Conservation (phyloP, 2,329 filamentous ascomycete genomes). For the Hypoxylon sp. region DNA sequence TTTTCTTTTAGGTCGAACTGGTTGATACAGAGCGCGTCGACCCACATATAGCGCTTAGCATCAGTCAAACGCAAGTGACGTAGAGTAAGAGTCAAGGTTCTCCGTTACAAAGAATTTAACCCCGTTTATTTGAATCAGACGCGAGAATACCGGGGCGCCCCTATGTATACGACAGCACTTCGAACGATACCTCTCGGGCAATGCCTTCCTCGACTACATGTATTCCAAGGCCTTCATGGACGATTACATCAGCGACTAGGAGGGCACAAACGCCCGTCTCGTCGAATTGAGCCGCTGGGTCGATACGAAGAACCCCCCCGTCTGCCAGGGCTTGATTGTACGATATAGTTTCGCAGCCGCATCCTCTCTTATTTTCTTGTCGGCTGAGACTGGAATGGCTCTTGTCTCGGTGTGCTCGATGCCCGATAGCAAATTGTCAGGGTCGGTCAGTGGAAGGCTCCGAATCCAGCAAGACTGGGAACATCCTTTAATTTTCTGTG, state of each 20-base stretch:
- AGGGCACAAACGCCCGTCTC: constrained; percentile 20
- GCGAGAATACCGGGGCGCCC: constrained; percentile 27
- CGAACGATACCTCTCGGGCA: constrained; percentile 23
- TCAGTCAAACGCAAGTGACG: constrained; percentile 24
- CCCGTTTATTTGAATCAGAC: constrained; percentile 20
- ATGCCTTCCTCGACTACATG: constrained; percentile 23
- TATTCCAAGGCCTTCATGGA: constrained; percentile 26
- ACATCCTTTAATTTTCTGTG: constrained; percentile 20
- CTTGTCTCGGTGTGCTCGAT: neutral
- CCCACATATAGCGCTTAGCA: constrained; percentile 27
- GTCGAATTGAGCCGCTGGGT: constrained; percentile 11
- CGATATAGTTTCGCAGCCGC: constrained; percentile 21
- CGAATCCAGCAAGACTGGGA: constrained; percentile 29
- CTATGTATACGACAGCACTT: constrained; percentile 36
- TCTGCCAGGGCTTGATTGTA: constrained; percentile 28
- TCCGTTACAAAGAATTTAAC: constrained; percentile 27
- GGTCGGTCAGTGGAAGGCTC: constrained; percentile 11
- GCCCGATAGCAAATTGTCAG: neutral
- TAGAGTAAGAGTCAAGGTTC: constrained; percentile 29
- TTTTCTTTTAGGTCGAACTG: constrained; percentile 30
- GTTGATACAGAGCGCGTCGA: constrained; percentile 36
- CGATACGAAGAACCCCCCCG: constrained; percentile 26
- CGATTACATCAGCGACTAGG: constrained; percentile 28
- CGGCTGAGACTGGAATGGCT: constrained; percentile 5
- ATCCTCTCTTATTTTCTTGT: constrained; percentile 17